phyloP scores from a whole-genome alignment of 352 stramenopile genomes.

The Phytopythium sindhum region DNA sequence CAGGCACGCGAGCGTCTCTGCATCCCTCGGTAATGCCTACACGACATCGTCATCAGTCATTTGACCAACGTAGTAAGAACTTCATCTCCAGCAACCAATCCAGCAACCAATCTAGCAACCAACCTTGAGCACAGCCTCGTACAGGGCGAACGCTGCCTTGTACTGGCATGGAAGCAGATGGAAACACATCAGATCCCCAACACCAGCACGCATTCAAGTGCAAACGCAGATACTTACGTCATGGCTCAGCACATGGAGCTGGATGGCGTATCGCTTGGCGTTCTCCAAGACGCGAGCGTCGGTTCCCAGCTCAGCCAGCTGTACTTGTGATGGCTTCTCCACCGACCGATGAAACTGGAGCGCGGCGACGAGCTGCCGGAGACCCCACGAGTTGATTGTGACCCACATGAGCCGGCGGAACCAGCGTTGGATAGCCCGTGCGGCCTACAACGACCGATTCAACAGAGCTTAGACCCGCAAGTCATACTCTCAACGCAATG shows the following conservation, averaged over 20 bases:
- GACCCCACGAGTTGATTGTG: constrained; percentile 38
- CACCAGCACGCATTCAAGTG: not conserved
- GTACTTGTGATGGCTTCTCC: constrained; percentile 3
- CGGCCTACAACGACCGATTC: constrained; percentile 17
- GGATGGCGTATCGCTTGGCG: constrained; percentile 37
- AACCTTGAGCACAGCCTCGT: constrained; percentile 58
- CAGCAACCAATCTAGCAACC: too few relatives aligned
- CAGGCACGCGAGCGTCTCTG: constrained; percentile 39
- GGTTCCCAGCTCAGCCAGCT: not conserved
- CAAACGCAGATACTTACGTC: constrained; percentile 25
- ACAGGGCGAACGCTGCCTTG: constrained; percentile 40
- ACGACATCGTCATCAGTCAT: not conserved
- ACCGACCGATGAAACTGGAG: constrained; percentile 38
- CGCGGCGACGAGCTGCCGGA: constrained; percentile 28
- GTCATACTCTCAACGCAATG: not conserved
- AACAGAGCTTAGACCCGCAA: not conserved
- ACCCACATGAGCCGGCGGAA: constrained; percentile 52
- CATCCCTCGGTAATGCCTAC: constrained; percentile 32
- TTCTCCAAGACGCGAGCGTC: constrained; percentile 21
- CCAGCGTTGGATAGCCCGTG: constrained; percentile 41
- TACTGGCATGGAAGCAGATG: constrained; percentile 25
- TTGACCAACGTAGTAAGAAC: not conserved
- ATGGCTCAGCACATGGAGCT: constrained; percentile 48
- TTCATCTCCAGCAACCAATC: not conserved
- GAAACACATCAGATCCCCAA: not conserved